phyloP scores from a whole-genome alignment of 257 asterid genomes.

The Lycium barbarum region DNA sequence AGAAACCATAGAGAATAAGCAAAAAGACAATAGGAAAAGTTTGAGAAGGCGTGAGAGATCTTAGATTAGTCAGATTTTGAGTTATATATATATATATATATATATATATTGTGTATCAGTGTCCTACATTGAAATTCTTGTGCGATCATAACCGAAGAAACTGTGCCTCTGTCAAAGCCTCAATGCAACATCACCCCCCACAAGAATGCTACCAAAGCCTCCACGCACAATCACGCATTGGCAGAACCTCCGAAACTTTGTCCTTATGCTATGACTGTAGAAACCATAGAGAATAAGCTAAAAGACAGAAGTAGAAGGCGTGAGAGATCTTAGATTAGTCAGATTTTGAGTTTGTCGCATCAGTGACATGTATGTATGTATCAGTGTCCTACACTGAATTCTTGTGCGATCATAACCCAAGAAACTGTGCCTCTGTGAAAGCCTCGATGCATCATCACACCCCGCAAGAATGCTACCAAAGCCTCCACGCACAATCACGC shows the following conservation, averaged over 20 bases:
- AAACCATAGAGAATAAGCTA: no score
- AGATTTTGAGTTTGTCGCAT: background rate
- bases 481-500: background rate
- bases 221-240: background rate
- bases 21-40: background rate
- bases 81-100: background rate
- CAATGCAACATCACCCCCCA: background rate
- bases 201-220: constrained; percentile 2
- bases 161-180: background rate
- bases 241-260: background rate
- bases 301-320: background rate
- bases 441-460: background rate
- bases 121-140: background rate
- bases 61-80: background rate
- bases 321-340: background rate
- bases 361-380: background rate
- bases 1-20: background rate
- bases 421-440: background rate
- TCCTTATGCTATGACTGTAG: background rate
- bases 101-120: background rate
- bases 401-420: background rate
- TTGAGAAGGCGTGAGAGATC: background rate
- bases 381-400: background rate
- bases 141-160: background rate
- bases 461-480: background rate